Conservation (phyloP, 257 asterid genomes). For the Solanum clarkiae region DNA sequence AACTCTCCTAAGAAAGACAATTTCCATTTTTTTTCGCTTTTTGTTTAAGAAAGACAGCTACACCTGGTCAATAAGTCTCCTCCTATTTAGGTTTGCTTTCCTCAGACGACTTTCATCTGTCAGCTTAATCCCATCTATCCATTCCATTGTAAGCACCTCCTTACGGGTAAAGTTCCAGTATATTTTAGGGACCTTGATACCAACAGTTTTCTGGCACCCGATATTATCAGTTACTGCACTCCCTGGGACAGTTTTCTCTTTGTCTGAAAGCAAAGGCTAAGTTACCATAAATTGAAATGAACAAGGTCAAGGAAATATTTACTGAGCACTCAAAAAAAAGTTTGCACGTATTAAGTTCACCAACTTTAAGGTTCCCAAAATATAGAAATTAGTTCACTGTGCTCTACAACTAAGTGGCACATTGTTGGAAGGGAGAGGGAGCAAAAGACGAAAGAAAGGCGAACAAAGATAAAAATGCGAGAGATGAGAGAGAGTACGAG, state of each 20-base stretch:
- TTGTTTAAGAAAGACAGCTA: background rate
- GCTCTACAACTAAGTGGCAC: background rate
- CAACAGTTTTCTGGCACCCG: conserved; percentile 22
- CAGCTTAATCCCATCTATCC: conserved; percentile 95
- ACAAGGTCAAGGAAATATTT: background rate
- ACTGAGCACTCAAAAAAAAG: background rate
- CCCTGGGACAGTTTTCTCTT: conserved; percentile 19
- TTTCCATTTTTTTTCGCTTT: background rate
- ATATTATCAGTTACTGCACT: conserved; percentile 7
- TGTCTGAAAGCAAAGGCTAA: conserved; percentile 24
- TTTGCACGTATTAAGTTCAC: background rate
- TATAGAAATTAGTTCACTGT: background rate
- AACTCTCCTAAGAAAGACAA: background rate
- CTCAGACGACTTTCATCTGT: conserved; percentile 60
- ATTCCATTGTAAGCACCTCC: conserved; percentile 95
- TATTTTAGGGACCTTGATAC: conserved; percentile 80
- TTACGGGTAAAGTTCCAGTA: conserved; percentile 84
- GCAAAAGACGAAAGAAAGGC: background rate
- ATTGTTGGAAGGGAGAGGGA: background rate
- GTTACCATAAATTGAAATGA: background rate
- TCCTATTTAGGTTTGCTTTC: conserved; percentile 65
- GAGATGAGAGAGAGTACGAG: background rate
- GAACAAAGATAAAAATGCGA: background rate
- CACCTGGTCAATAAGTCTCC: conserved; percentile 79
- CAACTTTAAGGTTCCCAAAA: background rate